Base-by-base conservation (phyloP, 106 monocot species). In the Hemerocallis citrina region DNA sequence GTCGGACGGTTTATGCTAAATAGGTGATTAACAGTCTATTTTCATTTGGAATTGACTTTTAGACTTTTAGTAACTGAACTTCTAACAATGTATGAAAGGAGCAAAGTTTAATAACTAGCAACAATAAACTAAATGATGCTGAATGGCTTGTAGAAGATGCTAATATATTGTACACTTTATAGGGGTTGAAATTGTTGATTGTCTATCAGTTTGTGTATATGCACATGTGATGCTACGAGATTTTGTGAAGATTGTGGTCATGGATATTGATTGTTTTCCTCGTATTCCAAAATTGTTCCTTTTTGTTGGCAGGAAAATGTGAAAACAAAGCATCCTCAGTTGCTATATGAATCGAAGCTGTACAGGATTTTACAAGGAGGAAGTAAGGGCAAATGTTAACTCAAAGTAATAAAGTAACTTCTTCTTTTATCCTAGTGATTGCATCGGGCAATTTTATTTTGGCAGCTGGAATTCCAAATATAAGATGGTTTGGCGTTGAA, bases 281-380 rank as follows among this genome's bases (percentile, higher is more conserved):
- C 61, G 27, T 34, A 28, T 61, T 10, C 43, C 6, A 8, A 17
- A 6, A 44, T 20, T 44, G 14, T 39, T 52, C 7, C 7, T 32
- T 4, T 25, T 46, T 33, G 3, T 65, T 41, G 61, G 32, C 62
- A 89, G 89, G 89, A 89, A 75, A 81, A 73, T 78, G 72, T 84
- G 29, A 89, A 89, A 68, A 84, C 84, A 34, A 89, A 81, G 65
- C 89, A 89, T 77, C 89, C 89, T 9, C 89, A 89, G 72, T 64
- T 89, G 70, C 56, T 78, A 38, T 89, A 89, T 70, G 89, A 89
- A 56, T 89, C 84, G 34, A 89, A 89, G 58, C 63, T 89, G 33
- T 89, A 89, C 64, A 84, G 84, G 63, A 89, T 89, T 33, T 57
- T 89, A 29, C 84, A 84, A 76, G 89, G 89, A 78, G 89, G 89